Conservation (phyloP, 257 asterid genomes). For the Solanum boliviense region DNA sequence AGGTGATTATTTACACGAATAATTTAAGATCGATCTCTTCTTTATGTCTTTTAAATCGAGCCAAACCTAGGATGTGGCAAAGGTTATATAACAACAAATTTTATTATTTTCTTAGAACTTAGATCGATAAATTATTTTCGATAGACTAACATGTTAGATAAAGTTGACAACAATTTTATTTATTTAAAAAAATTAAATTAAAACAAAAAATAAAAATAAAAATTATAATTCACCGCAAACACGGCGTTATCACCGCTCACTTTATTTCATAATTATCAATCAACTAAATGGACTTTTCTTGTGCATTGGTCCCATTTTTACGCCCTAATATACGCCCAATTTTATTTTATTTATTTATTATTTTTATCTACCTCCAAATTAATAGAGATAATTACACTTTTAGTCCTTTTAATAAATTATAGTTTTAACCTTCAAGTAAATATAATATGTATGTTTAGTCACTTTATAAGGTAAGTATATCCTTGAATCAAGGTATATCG, state of each 20-base stretch:
- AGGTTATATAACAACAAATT: neutral
- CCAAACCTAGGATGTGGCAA: neutral
- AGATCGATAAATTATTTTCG: no score
- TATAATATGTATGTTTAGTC: neutral
- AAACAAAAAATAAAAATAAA: neutral
- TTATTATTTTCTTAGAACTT: no score
- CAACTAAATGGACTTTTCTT: constrained; percentile 8
- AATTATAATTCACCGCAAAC: constrained; percentile 19
- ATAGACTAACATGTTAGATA: neutral
- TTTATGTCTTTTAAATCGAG: no score
- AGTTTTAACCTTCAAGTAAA: neutral
- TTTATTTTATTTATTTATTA: neutral
- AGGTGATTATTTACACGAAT: no score
- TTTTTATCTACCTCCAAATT: neutral
- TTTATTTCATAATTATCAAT: constrained; percentile 1
- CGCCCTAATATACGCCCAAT: constrained; percentile 25
- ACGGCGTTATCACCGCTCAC: constrained; percentile 37
- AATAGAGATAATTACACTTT: neutral
- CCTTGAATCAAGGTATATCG: accelerated
- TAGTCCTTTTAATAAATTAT: neutral
- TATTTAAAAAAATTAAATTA: no score
- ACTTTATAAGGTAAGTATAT: neutral
- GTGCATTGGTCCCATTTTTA: constrained; percentile 20
- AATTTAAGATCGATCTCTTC: no score
- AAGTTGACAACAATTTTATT: neutral